Evolutionary conservation across 1,139 yeast genomes (phyloP).

Genomic region (Hyphopichia wangnamkhiaoensis): DNA sequence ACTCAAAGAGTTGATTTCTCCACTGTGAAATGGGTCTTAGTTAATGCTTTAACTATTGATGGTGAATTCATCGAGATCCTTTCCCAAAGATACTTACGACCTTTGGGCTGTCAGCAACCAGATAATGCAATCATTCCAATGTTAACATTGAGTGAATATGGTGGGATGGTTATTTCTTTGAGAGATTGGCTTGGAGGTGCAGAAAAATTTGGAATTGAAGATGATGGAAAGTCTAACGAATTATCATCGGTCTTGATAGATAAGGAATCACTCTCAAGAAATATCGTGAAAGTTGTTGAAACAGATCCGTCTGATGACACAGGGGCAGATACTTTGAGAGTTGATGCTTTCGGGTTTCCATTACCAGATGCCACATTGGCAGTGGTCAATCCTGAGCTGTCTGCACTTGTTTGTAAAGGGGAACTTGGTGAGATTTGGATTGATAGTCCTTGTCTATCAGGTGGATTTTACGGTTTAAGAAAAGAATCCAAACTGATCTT

Average conservation of each 20-base stretch:
- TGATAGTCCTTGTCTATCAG: conserved; percentile 83
- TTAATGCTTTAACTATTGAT: conserved; percentile 89
- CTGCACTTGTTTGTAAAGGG: conserved; percentile 61
- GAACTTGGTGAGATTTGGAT: conserved; percentile 99
- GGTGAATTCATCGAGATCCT: conserved; percentile 90
- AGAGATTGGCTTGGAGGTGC: conserved; percentile 85
- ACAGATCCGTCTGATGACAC: conserved; percentile 61
- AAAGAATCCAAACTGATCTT: conserved; percentile 74
- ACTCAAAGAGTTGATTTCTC: conserved; percentile 79
- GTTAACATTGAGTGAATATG: conserved; percentile 87
- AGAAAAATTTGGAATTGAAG: conserved; percentile 55
- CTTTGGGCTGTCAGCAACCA: conserved; percentile 81
- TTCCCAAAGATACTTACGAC: conserved; percentile 89
- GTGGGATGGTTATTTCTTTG: conserved; percentile 92
- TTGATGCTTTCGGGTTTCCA: conserved; percentile 94
- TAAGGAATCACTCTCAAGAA: conserved; percentile 76
- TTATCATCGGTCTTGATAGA: conserved; percentile 77
- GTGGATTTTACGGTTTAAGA: conserved; percentile 79
- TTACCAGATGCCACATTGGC: conserved; percentile 93
- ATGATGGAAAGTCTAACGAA: conserved; percentile 39
- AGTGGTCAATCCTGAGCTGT: conserved; percentile 89
- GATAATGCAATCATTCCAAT: conserved; percentile 85
- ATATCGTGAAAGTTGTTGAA: conserved; percentile 70
- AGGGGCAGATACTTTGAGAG: conserved; percentile 54
- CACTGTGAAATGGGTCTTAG: conserved; percentile 83